phyloP scores from a whole-genome alignment of 169 alveolate species.

The Sarcocystis neurona region DNA sequence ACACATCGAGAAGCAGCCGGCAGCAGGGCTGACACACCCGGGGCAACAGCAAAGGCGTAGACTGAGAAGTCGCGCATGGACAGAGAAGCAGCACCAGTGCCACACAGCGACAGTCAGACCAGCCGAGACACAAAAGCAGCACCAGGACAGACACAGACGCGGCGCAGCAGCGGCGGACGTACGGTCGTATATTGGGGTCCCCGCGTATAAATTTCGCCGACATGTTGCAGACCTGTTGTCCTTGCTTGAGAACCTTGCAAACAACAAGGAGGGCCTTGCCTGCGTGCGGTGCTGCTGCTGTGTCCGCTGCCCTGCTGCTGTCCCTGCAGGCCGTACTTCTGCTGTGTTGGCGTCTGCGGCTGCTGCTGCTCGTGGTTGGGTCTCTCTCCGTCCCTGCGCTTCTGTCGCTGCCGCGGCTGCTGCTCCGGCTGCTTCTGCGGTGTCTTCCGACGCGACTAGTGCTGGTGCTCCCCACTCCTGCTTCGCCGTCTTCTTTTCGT shows the following conservation, averaged over 20 bases:
- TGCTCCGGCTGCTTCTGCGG: not conserved
- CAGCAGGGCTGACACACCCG: no score
- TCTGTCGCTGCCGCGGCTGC: conserved; percentile 15
- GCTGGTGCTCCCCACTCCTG: not conserved
- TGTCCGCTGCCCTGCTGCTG: not conserved
- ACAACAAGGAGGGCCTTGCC: conserved; percentile 38
- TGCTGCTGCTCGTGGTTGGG: not conserved
- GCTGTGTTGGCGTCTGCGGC: not conserved
- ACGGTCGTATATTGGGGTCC: conserved; percentile 67
- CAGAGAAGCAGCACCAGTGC: no score
- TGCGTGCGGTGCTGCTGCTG: not conserved
- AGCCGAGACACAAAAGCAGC: no score
- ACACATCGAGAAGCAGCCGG: no score
- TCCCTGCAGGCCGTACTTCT: not conserved
- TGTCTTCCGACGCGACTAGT: not conserved
- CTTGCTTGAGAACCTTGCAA: conserved; percentile 72
- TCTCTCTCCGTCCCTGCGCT: no score
- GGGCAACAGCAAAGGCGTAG: no score
- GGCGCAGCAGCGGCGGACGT: conserved; percentile 55
- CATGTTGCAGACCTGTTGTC: conserved; percentile 74
- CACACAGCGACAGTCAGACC: no score
- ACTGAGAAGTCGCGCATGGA: no score
- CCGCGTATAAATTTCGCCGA: conserved; percentile 71
- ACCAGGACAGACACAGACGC: no score
- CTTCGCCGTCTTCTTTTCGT: conserved; percentile 25